Base-by-base conservation (phyloP, 768 basidiomycete species). In the Tricholoma terreum region DNA sequence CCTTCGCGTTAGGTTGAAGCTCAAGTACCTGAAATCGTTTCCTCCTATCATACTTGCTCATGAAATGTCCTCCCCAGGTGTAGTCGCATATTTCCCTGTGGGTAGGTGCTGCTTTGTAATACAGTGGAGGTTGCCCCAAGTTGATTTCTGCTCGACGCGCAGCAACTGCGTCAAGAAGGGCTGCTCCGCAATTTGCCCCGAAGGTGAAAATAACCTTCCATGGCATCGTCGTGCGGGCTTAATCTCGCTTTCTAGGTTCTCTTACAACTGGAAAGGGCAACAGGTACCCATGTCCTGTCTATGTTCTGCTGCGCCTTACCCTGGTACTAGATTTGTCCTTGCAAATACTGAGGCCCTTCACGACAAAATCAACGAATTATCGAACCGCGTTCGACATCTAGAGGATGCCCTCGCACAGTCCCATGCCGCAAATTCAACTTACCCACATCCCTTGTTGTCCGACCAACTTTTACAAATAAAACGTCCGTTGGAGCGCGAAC, bases 221-320 rank as follows among this genome's bases (percentile, higher is more conserved):
- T 54, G 27, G 52, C 52, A 55, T 55, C 52, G 49, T 35, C 59
- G 42, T 60, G 31, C 48, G 67, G 19, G 65, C 54, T 45, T 56
- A 53, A 55, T 35, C 30, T 45, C 55, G 33, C 52, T 31, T 51
- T 46, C 40, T 58, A 87, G 86, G 85, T 14, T 86, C 85, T 30
- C 76, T 88, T 36, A 87, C 86, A 10, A 87, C 87, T 12, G 87
- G 87, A 58, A 87, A 86, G 68, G 86, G 86, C 11, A 89, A 88
- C 67, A 75, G 86, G 86, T 85, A 49, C 0, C 6, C n/a, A 63
- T 50, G 66, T 58, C 19, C 33, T 38, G 3, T 27, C 24, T 27
- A 27, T 27, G 43, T 34, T 33, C 31, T n/a, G 24, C 21, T 57
- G n/a, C n/a, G n/a, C n/a, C n/a, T 46, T 49, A 40, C 38, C 50